phyloP scores from a whole-genome alignment of 306 rosid genomes.

The Ceratonia siliqua region DNA sequence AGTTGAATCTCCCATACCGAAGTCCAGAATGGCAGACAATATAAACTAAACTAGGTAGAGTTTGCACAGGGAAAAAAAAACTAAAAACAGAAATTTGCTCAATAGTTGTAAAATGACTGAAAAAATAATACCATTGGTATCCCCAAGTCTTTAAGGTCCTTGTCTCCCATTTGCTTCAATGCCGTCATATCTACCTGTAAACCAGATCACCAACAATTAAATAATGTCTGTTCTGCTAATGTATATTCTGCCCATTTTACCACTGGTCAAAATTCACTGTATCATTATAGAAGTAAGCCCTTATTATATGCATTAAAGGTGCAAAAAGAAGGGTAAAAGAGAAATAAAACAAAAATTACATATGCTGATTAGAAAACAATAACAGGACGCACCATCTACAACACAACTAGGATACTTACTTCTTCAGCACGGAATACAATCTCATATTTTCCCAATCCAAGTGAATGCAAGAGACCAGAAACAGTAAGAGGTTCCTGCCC shows the following conservation, averaged over 20 bases:
- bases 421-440: constrained; percentile 69
- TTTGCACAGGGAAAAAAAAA: neutral
- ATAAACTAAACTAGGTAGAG: neutral
- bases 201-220: constrained; percentile 1
- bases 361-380: neutral
- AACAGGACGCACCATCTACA: neutral
- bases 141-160: constrained; percentile 72
- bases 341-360: neutral
- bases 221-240: neutral
- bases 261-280: neutral
- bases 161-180: constrained; percentile 69
- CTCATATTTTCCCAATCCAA: constrained; percentile 59
- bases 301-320: neutral
- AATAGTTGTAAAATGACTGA: neutral
- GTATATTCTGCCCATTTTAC: neutral
- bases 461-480: constrained; percentile 56
- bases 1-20: neutral
- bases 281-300: neutral
- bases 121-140: constrained; percentile 61
- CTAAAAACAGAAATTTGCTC: neutral
- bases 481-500: constrained; percentile 47
- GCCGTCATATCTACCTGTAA: constrained; percentile 66
- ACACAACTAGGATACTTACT: constrained; percentile 38
- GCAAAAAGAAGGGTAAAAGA: neutral
- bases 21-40: neutral